Base-by-base conservation (phyloP, 1,284 basidiomycete species). In the Cerioporus squamosus region DNA sequence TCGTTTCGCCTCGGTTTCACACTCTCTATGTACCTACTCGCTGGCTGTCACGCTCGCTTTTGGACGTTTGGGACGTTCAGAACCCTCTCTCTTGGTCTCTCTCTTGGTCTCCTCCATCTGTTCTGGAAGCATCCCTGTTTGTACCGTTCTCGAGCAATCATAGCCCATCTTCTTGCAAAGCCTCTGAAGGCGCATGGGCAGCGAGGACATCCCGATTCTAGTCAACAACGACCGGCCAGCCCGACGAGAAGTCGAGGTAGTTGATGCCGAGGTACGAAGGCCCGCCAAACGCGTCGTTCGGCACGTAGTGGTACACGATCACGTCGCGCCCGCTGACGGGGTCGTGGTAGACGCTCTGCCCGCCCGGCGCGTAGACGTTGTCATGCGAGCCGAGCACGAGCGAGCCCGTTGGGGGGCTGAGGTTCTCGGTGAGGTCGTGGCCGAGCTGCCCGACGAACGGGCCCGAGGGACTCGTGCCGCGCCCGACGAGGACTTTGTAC, bases 331-430 rank as follows among this genome's bases (percentile, higher is more conserved):
- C 44, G 44, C 59, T 57, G 42, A 57, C 61, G n/a, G 56, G 48
- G 53, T 61, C 59, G 46, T n/a, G 24, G 44, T 59, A 62, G 23
- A 61, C 36, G 46, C 59, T 61, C 53, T 61, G 56, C n/a, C 68
- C 72, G 31, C 74, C 74, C 22, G 74, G 72, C 22, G 73, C 72
- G 59, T 72, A 74, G 51, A 75, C 64, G 51, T 74, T 70, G 50
- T 65, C 74, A 60, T 73, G 74, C 36, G 70, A 71, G 26, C 61
- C 69, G 7, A 74, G 67, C 12, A 75, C 69, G 33, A 72, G 63
- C 12, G 69, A 69, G 17, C 74, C 74, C 43, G 56, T 24, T 5
- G 24, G 14, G 20, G 44, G 18, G 18, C 17, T 20, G 62, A 66
- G 15, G 66, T 67, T 54, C 57, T 58, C 51, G 36, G 57, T 63